These are phyloP conservation scores for Clonostachys solani DNA, from an alignment of 2,329 filamentous ascomycete species.

Conservation along the genomic window DNA sequence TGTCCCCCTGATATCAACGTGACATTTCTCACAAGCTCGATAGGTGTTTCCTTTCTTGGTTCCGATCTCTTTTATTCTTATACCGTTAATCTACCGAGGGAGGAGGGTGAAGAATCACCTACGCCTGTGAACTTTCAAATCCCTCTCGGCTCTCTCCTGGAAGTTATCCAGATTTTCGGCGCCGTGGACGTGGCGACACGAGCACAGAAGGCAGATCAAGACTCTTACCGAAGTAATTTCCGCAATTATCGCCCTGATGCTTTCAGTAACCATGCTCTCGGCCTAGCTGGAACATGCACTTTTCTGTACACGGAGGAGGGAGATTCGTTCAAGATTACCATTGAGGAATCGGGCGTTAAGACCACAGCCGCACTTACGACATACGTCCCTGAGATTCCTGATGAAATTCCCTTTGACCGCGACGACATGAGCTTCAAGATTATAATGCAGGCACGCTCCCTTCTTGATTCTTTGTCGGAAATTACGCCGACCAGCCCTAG, in stretches of 20 bases:
- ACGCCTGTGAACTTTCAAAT: constrained; percentile 75
- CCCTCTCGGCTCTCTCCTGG: constrained; percentile 80
- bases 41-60: constrained; percentile 69
- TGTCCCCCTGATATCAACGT: neutral
- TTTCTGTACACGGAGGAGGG: constrained; percentile 74
- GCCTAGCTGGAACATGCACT: constrained; percentile 81
- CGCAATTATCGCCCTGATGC: constrained; percentile 64
- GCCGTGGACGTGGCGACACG: constrained; percentile 65
- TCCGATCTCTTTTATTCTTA: constrained; percentile 87
- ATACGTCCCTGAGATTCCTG: constrained; percentile 70
- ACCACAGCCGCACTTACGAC: constrained; percentile 89
- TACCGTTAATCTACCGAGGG: constrained; percentile 51
- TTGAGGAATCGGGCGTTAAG: constrained; percentile 81
- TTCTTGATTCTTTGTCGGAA: constrained; percentile 70
- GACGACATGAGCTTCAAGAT: constrained; percentile 82
- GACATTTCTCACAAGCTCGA: constrained; percentile 1
- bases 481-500: constrained; percentile 67
- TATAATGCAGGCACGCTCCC: constrained; percentile 78
- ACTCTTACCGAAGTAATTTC: constrained; percentile 57
- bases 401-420: constrained; percentile 86
- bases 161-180: constrained; percentile 93
- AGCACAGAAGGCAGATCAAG: constrained; percentile 52
- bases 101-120: constrained; percentile 28
- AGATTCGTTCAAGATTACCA: constrained; percentile 75
- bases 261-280: constrained; percentile 78